Base-by-base conservation (phyloP, 306 rosid species). In the Mimosa bimucronata region DNA sequence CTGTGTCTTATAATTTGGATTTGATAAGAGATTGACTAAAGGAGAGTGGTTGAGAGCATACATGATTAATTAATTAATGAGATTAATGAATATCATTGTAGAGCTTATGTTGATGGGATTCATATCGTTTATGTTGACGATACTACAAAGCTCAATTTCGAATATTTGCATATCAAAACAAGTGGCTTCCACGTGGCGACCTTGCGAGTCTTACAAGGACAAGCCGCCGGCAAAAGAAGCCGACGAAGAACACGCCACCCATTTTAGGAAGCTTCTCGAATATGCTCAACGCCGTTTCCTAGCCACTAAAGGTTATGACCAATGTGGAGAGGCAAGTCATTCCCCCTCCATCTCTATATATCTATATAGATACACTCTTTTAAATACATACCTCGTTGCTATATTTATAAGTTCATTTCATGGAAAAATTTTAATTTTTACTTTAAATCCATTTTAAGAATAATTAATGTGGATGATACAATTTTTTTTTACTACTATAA, bases 71-170 rank as follows among this genome's bases (percentile, higher is more conserved):
- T 57, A 23, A 23, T 57, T 21, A 9, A 9, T 9, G 65, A 5
- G 4, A 26, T 58, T 53, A 2, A 18, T 16, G 6, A 48, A 50
- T n/a, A 53, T 7, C 25, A 5, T 6, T 53, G 69, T 7, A 92
- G 97, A 92, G 91, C 91, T 92, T 44, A 88, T 92, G 97, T 88
- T 92, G 65, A 37, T 92, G 88, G 97, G 97, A 64, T 92, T 92
- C 79, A 53, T 92, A 73, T 92, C 97, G n/a, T 78, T 92, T 81
- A 74, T 92, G 48, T 87, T 90, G 45, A 85, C 88, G 16, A 71
- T 90, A 76, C 55, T 74, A 37, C 84, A 92, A 87, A 88, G 29
- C 7, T 1, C 0, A 0, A 84, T 88, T 66, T 58, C 94, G 29
- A 25, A 1, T 3, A 86, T 84, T 1, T 92, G 93, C 68, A 81